These are phyloP conservation scores for Gynandropsis gynandra DNA, from an alignment of 345 rosid genomes.

Conservation along the genomic window DNA sequence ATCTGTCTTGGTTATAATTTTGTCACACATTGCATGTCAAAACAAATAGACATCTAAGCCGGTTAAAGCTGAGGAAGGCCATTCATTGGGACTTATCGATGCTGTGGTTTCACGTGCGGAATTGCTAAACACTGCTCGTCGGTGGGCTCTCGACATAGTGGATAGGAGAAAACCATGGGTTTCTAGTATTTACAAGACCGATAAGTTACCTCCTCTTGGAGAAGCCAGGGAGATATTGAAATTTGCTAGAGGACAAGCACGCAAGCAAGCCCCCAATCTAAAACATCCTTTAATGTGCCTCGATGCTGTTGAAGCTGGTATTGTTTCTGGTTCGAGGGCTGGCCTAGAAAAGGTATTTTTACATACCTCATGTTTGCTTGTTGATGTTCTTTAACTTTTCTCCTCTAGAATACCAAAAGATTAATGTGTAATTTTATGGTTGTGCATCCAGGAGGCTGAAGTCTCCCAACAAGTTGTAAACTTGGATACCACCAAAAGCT, in stretches of 20 bases:
- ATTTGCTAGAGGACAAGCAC: conserved; percentile 69
- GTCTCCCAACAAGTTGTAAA: conserved; percentile 47
- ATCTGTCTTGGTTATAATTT: conserved; percentile 11
- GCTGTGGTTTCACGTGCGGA: conserved; percentile 63
- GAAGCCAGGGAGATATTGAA: conserved; percentile 85
- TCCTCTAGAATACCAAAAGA: not conserved
- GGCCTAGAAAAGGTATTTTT: conserved; percentile 71
- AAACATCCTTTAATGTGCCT: conserved; percentile 85
- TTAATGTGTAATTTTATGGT: conserved; percentile 4
- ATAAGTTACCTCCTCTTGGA: conserved; percentile 75
- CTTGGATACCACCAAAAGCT: conserved; percentile 71
- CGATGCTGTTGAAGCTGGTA: conserved; percentile 73
- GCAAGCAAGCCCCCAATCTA: conserved; percentile 71
- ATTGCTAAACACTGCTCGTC: conserved; percentile 61
- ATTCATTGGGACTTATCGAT: conserved; percentile 68
- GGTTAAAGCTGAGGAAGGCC: conserved; percentile 67
- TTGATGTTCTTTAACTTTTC: conserved; percentile 10
- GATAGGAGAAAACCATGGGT: conserved; percentile 80
- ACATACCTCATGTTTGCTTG: conserved; percentile 2
- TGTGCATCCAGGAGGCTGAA: conserved; percentile 61
- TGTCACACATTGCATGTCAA: not conserved
- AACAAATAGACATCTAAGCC: conserved; percentile 66
- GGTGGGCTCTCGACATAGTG: conserved; percentile 76
- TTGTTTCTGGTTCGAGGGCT: conserved; percentile 73
- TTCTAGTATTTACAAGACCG: conserved; percentile 63